Base-by-base conservation (phyloP, 2,329 filamentous ascomycete species). In the Exutisphaerella laricina region DNA sequence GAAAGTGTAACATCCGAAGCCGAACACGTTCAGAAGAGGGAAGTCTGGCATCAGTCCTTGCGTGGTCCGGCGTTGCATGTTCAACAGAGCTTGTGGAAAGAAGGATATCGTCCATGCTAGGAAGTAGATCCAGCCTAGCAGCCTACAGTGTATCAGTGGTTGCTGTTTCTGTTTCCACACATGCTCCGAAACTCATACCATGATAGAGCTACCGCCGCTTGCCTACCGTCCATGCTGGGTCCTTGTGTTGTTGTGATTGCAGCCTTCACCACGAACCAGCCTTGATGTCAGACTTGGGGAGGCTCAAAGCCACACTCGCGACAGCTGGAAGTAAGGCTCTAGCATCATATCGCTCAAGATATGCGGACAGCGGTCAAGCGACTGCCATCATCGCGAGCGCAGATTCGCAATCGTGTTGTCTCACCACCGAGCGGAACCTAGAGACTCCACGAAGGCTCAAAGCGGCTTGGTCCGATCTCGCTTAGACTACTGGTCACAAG, bases 1-100 rank as follows among this genome's bases (percentile, higher is more conserved):
- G 26, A 83, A 69, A 8, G 55, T 56, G 67, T 96, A 96, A 51
- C 80, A 78, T 21, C 75, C 62, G 67, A 90, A 92, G 43, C 86
- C 84, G 71, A 75, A 63, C 28, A 74, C 61, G 66, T 92, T 92
- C 56, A 88, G 73, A 13, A 84, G 74, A 13, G 88, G 88, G 59
- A 94, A 96, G 64, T 96, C 89, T 52, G 94, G 82, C 1, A 88
- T 86, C 4, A 90, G 82, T 29, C 92, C 92, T 14, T 79, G 75
- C 4, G 89, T 96, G 6, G 86, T 85, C 44, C 79, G 78, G 41
- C 88, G 82, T 21, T 72, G 72, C 63, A 75, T 83, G 72, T 96
- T 97, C 50, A 88, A 76, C 48, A 94, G 68, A 5, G 85, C 80
- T 63, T 97, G 92, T 1, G 90, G 89, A 64, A 97, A 97, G 70